These are phyloP conservation scores for Ampelomyces quisqualis DNA, from an alignment of 2,329 filamentous ascomycete species.

Conservation along the genomic window DNA sequence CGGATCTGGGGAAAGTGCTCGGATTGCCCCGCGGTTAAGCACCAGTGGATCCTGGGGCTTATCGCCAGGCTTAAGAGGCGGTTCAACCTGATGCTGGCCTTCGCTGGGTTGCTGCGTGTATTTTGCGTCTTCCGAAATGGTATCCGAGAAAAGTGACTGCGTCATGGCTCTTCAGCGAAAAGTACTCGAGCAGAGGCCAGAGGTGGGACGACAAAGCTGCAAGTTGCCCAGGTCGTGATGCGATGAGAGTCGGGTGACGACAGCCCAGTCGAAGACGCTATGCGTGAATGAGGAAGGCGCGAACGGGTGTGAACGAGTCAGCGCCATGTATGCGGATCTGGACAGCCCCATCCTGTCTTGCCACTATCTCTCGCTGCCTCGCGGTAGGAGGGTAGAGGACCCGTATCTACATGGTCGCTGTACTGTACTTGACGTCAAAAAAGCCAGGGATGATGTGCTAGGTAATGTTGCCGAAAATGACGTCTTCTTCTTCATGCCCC, in stretches of 20 bases:
- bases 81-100: neutral
- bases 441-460: too few species aligned
- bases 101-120: conserved; percentile 8
- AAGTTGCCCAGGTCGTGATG: conserved; percentile 13
- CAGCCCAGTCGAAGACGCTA: conserved; percentile 17
- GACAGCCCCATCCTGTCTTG: neutral
- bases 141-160: conserved; percentile 17
- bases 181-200: too few species aligned
- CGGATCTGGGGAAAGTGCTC: conserved; percentile 36
- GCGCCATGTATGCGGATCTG: neutral
- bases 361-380: too few species aligned
- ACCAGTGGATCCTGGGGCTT: conserved; percentile 31
- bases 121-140: conserved; percentile 25
- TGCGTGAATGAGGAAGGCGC: conserved; percentile 28
- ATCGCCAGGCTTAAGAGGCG: conserved; percentile 28
- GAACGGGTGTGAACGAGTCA: conserved; percentile 1
- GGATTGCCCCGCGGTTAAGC: conserved; percentile 32
- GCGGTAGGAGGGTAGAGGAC: too few species aligned
- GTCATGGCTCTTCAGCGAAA: conserved; percentile 31
- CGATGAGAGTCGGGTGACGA: conserved; percentile 6
- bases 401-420: too few species aligned
- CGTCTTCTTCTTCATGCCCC: too few species aligned
- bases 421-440: too few species aligned
- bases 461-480: too few species aligned
- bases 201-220: conserved; percentile 8